Conservation (phyloP, 2,329 filamentous ascomycete species). For the Penicillium sp. region DNA sequence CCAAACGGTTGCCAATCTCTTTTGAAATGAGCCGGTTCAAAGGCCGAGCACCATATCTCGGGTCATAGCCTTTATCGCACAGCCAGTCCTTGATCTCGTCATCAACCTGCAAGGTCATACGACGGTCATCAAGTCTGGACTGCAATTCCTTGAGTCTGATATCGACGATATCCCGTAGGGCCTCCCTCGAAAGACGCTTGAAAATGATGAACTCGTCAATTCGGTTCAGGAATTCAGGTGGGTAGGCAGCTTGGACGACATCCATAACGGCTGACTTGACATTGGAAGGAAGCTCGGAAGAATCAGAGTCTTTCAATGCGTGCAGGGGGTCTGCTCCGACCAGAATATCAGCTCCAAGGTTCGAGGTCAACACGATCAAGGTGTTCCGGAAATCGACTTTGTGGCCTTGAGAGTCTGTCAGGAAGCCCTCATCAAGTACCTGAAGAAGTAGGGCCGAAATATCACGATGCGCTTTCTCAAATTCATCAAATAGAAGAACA, state of each 20-base stretch:
- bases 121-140: conserved; percentile 74
- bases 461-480: conserved; percentile 94
- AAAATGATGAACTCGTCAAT: conserved; percentile 98
- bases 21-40: conserved; percentile 87
- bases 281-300: conserved; percentile 69
- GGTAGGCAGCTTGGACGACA: conserved; percentile 70
- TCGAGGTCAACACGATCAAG: conserved; percentile 93
- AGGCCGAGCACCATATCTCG: conserved; percentile 84
- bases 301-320: conserved; percentile 60
- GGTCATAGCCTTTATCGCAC: conserved; percentile 84
- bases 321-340: conserved; percentile 69
- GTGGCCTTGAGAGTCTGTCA: conserved; percentile 93
- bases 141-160: conserved; percentile 87
- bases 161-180: conserved; percentile 88
- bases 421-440: conserved; percentile 91
- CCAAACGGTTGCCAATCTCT: conserved; percentile 83
- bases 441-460: conserved; percentile 90
- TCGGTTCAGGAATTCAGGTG: conserved; percentile 93
- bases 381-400: conserved; percentile 97
- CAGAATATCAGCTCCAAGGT: conserved; percentile 88
- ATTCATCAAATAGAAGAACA: conserved; percentile 92
- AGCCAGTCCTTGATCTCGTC: conserved; percentile 79
- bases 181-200: conserved; percentile 74
- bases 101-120: conserved; percentile 73
- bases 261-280: conserved; percentile 84